A percentile compares a stretch with the other conserved stretches of the same genome.
Conservation (phyloP, 352 stramenopile species). For the Saprolegnia parasitica region DNA sequence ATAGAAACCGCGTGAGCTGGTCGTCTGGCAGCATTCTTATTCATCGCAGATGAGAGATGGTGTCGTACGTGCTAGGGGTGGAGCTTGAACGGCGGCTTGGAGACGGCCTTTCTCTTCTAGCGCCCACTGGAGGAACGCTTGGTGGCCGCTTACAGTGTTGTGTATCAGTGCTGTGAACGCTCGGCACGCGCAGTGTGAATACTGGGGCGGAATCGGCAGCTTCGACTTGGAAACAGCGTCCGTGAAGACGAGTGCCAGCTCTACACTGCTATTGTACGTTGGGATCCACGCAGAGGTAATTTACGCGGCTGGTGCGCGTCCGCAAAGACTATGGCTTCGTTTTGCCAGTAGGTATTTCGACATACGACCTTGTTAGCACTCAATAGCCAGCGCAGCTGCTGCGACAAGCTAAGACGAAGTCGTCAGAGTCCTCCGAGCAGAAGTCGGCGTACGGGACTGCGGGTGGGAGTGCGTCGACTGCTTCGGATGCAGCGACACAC, state of each 20-base stretch:
- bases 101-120: neutral
- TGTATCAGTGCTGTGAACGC: conserved; percentile 18
- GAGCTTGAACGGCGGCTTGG: neutral
- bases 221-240: conserved; percentile 19
- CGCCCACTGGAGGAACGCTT: neutral
- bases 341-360: conserved; percentile 9
- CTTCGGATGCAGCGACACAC: neutral
- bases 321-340: conserved; percentile 6
- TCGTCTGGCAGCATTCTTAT: neutral
- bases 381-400: conserved; percentile 15
- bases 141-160: neutral
- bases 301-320: neutral
- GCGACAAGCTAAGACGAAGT: neutral
- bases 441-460: neutral
- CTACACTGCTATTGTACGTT: neutral
- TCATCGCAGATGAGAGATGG: no score
- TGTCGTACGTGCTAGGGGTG: neutral
- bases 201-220: conserved; percentile 21
- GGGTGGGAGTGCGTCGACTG: neutral
- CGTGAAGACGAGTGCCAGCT: conserved; percentile 14
- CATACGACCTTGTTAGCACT: neutral
- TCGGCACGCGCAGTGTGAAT: conserved; percentile 1
- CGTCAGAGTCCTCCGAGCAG: no score
- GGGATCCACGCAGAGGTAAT: neutral
- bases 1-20: neutral